These are phyloP conservation scores for Paramecium sexaurelia DNA, from an alignment of 73 alveolate genomes.

Conservation along the genomic window DNA sequence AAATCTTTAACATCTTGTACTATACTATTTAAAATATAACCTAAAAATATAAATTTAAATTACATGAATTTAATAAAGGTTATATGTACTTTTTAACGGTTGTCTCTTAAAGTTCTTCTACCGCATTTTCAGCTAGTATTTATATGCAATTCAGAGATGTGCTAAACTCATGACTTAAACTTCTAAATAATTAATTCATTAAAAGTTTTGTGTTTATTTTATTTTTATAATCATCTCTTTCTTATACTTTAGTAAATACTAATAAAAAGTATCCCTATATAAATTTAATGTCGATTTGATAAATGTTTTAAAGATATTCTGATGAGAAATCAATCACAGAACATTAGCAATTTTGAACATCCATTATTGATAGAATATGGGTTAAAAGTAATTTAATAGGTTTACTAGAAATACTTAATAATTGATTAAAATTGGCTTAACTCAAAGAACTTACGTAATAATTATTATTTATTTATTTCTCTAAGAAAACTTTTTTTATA, in stretches of 20 bases:
- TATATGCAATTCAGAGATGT: conserved; percentile 31
- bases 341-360: background rate
- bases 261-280: background rate
- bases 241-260: background rate
- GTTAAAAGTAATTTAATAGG: background rate
- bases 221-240: conserved; percentile 30
- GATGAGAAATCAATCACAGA: background rate
- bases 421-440: background rate
- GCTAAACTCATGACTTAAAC: conserved; percentile 53
- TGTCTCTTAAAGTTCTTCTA: background rate
- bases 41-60: background rate
- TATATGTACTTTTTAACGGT: background rate
- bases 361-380: background rate
- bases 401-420: background rate
- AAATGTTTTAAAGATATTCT: background rate
- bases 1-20: conserved; percentile 45
- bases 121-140: conserved; percentile 42
- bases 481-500: background rate
- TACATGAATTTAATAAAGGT: conserved; percentile 32
- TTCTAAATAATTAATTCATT: conserved; percentile 35
- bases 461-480: background rate
- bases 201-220: background rate
- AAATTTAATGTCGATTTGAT: background rate
- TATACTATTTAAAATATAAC: conserved; percentile 25
- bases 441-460: background rate